A percentile compares a stretch with the other conserved stretches of the same genome.
Conservation (phyloP, 352 stramenopile genomes). For the Pythium aquatile region DNA sequence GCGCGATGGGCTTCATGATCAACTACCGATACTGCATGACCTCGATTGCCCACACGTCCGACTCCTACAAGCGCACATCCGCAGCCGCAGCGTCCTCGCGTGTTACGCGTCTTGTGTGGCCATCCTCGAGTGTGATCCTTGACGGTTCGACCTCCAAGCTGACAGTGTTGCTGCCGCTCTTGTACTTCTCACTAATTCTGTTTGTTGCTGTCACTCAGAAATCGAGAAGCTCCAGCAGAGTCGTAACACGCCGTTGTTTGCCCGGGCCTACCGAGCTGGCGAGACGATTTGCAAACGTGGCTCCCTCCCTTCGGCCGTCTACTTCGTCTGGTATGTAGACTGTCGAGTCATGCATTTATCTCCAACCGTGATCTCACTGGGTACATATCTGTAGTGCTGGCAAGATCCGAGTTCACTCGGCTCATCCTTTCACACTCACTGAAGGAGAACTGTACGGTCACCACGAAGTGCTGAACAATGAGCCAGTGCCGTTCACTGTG, state of each 20-base stretch:
- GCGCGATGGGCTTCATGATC: constrained; percentile 77
- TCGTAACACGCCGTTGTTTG: constrained; percentile 70
- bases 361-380: background rate
- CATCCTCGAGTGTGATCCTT: constrained; percentile 47
- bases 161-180: background rate
- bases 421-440: constrained; percentile 52
- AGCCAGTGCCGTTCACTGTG: constrained; percentile 74
- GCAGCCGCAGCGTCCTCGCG: constrained; percentile 59
- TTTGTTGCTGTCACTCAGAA: constrained; percentile 27
- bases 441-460: constrained; percentile 62
- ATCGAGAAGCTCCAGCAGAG: constrained; percentile 42
- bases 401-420: constrained; percentile 60
- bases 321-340: constrained; percentile 65
- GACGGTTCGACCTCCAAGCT: constrained; percentile 38
- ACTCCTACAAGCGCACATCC: constrained; percentile 79
- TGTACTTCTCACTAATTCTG: background rate
- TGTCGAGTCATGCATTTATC: background rate
- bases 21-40: constrained; percentile 89
- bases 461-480: constrained; percentile 62
- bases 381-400: constrained; percentile 39
- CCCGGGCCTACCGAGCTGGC: constrained; percentile 58
- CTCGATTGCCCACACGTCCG: constrained; percentile 68
- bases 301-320: constrained; percentile 64
- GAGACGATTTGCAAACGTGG: constrained; percentile 69
- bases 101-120: constrained; percentile 59